A percentile compares a stretch with the other conserved stretches of the same genome.
These are phyloP conservation scores for Atalantia buxifolia DNA, from an alignment of 345 rosid genomes.

Conservation along the genomic window DNA sequence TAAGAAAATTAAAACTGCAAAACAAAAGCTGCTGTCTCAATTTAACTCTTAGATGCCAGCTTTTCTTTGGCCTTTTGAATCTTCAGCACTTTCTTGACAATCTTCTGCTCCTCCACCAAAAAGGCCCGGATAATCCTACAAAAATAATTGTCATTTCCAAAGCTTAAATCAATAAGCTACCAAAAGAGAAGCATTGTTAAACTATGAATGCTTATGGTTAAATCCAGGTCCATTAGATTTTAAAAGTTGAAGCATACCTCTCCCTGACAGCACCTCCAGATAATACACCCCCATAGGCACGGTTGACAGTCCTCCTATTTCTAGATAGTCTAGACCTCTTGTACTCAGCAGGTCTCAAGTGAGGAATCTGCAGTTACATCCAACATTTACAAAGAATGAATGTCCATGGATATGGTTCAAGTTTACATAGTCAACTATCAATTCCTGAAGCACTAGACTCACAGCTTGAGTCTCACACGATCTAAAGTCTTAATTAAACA, in stretches of 20 bases:
- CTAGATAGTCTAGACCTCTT: constrained; percentile 36
- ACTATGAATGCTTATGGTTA: neutral
- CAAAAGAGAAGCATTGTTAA: neutral
- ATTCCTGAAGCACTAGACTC: neutral
- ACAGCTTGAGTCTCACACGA: neutral
- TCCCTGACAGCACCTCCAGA: constrained; percentile 37
- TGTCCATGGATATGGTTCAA: neutral
- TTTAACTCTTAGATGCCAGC: constrained; percentile 15
- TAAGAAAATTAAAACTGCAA: neutral
- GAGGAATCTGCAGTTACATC: constrained; percentile 24
- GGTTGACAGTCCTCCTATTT: constrained; percentile 36
- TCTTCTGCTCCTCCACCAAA: constrained; percentile 38
- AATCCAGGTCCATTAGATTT: neutral
- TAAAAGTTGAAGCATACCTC: constrained; percentile 18
- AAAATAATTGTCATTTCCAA: neutral
- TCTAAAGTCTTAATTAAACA: too few species aligned
- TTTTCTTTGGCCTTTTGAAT: constrained; percentile 27
- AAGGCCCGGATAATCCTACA: constrained; percentile 31
- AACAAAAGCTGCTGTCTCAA: neutral
- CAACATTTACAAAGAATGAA: neutral
- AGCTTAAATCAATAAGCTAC: neutral
- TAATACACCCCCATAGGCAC: constrained; percentile 39
- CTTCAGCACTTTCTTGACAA: constrained; percentile 35
- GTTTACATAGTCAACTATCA: neutral
- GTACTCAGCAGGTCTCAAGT: constrained; percentile 36